Conservation (phyloP, 352 stramenopile species). For the Discostella stelligera region DNA sequence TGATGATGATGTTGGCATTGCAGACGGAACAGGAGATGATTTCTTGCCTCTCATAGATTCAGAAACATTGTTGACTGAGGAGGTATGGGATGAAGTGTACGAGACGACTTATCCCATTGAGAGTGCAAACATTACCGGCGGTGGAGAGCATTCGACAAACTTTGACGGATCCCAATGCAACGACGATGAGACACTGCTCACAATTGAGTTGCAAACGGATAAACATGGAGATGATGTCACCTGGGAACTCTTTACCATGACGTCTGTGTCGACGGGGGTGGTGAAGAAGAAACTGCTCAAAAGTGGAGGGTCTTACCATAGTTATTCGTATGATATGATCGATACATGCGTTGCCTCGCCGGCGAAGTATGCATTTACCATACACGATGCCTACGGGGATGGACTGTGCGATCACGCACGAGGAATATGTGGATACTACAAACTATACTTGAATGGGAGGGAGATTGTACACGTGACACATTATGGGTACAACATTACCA, state of each 20-base stretch:
- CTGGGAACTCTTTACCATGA: conserved; percentile 16
- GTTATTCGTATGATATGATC: conserved; percentile 23
- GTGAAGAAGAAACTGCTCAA: not conserved
- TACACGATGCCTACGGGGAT: conserved; percentile 42
- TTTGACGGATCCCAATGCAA: not conserved
- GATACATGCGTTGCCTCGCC: conserved; percentile 22
- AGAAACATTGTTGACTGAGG: not conserved
- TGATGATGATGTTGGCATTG: not conserved
- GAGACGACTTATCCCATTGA: not conserved
- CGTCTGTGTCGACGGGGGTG: not conserved
- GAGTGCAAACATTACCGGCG: not conserved
- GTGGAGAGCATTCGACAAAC: not conserved
- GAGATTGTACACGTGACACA: conserved; percentile 40
- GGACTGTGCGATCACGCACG: conserved; percentile 10
- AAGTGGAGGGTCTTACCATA: conserved; percentile 19
- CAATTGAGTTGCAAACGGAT: conserved; percentile 48
- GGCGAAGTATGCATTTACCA: conserved; percentile 20
- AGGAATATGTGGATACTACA: conserved; percentile 33
- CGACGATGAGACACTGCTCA: conserved; percentile 20
- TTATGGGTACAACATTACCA: conserved; percentile 17
- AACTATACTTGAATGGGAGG: conserved; percentile 36
- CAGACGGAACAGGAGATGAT: not conserved
- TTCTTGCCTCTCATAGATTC: not conserved
- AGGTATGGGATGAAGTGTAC: not conserved
- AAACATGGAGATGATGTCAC: conserved; percentile 34